Percentiles rank a stretch among this genome's conserved stretches.
Conservation (phyloP, 2,329 filamentous ascomycete species). For the Torrubiella hemipterigena region DNA sequence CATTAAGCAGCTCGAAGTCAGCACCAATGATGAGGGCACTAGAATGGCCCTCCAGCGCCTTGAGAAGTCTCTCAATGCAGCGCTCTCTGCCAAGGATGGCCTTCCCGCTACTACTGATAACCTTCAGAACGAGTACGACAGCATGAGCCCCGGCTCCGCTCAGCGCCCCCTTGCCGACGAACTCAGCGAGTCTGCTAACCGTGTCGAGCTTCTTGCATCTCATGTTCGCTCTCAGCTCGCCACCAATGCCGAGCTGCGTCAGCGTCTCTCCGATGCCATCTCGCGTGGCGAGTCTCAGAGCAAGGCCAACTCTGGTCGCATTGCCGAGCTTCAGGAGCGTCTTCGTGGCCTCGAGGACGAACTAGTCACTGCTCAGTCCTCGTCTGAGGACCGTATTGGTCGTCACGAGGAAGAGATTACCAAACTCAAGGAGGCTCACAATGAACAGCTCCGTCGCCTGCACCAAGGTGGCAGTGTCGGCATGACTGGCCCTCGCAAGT, state of each 20-base stretch:
- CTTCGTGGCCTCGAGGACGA: slow-evolving; percentile 76
- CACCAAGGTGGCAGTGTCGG: slow-evolving; percentile 29
- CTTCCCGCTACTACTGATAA: slow-evolving; percentile 52
- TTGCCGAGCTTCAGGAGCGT: slow-evolving; percentile 70
- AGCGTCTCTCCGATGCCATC: slow-evolving; percentile 68
- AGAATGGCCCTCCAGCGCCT: slow-evolving; percentile 51
- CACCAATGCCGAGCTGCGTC: slow-evolving; percentile 63
- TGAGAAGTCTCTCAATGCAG: slow-evolving; percentile 55
- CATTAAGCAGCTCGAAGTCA: slow-evolving; percentile 51
- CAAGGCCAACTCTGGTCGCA: slow-evolving; percentile 65
- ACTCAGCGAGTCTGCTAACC: slow-evolving; percentile 59
- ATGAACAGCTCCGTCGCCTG: slow-evolving; percentile 63
- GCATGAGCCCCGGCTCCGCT: slow-evolving; percentile 43
- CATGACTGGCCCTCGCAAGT: slow-evolving; percentile 19
- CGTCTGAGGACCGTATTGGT: slow-evolving; percentile 72
- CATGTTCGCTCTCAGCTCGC: slow-evolving; percentile 72
- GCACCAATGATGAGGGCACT: slow-evolving; percentile 45
- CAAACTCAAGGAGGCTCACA: slow-evolving; percentile 64
- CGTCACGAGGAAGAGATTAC: slow-evolving; percentile 80
- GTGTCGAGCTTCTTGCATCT: slow-evolving; percentile 66
- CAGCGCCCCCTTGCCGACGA: slow-evolving; percentile 57
- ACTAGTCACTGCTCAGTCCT: slow-evolving; percentile 69
- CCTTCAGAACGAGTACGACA: slow-evolving; percentile 49
- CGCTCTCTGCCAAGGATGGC: slow-evolving; percentile 61
- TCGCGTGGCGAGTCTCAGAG: slow-evolving; percentile 76